phyloP scores from a whole-genome alignment of 2,329 filamentous ascomycete genomes.

The Ceratocystis papillata region DNA sequence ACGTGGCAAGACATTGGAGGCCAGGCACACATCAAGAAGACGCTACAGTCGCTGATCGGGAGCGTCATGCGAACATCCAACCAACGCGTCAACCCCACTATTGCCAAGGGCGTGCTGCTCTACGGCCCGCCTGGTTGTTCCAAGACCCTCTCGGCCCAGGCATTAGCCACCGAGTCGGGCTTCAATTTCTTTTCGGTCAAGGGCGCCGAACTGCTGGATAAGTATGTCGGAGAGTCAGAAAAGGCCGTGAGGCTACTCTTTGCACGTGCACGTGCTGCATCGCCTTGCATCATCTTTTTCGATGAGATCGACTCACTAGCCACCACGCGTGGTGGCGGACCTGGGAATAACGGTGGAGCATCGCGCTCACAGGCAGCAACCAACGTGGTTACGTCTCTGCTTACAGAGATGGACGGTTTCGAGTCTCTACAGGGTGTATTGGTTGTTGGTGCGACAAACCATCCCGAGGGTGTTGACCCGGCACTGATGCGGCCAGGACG shows the following conservation, averaged over 20 bases:
- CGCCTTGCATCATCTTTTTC: slow-evolving; percentile 80
- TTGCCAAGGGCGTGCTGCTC: slow-evolving; percentile 72
- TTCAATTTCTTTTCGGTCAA: slow-evolving; percentile 94
- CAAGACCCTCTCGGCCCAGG: slow-evolving; percentile 86
- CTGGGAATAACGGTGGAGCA: slow-evolving; percentile 35
- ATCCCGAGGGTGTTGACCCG: slow-evolving; percentile 73
- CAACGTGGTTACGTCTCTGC: slow-evolving; percentile 76
- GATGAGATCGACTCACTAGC: slow-evolving; percentile 45
- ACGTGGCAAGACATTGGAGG: slow-evolving; percentile 83
- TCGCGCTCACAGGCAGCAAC: slow-evolving; percentile 42
- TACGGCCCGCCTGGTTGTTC: slow-evolving; percentile 92
- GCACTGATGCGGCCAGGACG: slow-evolving; percentile 77
- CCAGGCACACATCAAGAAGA: slow-evolving; percentile 61
- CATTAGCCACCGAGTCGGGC: slow-evolving; percentile 77
- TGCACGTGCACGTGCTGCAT: slow-evolving; percentile 69
- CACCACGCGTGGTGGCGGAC: slow-evolving; percentile 51
- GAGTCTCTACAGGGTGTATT: slow-evolving; percentile 73
- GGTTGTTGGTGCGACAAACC: slow-evolving; percentile 83
- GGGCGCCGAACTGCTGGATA: slow-evolving; percentile 83
- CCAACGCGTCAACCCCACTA: slow-evolving; percentile 39
- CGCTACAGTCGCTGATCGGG: slow-evolving; percentile 42
- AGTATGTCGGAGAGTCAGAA: slow-evolving; percentile 95
- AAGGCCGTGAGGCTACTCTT: slow-evolving; percentile 77
- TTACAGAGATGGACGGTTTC: slow-evolving; percentile 95
- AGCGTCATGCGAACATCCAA: slow-evolving; percentile 25